Evolutionary conservation across 1,284 basidiomycete species (phyloP).

Genomic region (Leccinum solheimii): DNA sequence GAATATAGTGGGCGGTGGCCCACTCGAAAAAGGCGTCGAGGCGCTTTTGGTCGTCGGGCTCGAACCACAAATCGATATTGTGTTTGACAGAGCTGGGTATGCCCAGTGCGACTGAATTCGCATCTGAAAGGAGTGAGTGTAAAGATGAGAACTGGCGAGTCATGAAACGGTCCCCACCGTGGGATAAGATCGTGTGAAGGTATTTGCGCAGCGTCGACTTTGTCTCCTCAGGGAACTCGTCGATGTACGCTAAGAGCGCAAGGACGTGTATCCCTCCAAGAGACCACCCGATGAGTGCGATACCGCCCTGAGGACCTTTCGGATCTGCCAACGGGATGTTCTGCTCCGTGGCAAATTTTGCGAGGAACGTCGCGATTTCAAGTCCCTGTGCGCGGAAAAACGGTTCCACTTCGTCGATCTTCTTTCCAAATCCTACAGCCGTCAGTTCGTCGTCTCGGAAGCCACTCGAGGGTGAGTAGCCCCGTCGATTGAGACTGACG

Average conservation of each 20-base stretch:
- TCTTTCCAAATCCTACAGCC: slow-evolving; percentile 17
- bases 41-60: slow-evolving; percentile 15
- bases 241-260: slow-evolving; percentile 23
- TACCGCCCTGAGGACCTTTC: slow-evolving; percentile 14
- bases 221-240: slow-evolving; percentile 11
- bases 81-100: slow-evolving; percentile 1
- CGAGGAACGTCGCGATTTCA: slow-evolving; percentile 30
- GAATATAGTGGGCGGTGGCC: slow-evolving; percentile 19
- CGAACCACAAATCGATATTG: not conserved
- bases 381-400: slow-evolving; percentile 25
- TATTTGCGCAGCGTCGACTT: slow-evolving; percentile 21
- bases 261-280: slow-evolving; percentile 16
- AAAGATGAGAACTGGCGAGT: not conserved
- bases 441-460: slow-evolving; percentile 17
- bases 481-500: slow-evolving; percentile 27
- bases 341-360: slow-evolving; percentile 21
- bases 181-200: slow-evolving; percentile 26
- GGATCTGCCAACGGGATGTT: slow-evolving; percentile 18
- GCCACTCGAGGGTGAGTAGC: slow-evolving; percentile 28
- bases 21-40: slow-evolving; percentile 19
- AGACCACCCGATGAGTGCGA: slow-evolving; percentile 30
- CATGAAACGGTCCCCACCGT: slow-evolving; percentile 17
- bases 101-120: not conserved
- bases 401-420: slow-evolving; percentile 16
- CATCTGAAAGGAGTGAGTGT: slow-evolving; percentile 9